Conservation (phyloP, 768 basidiomycete genomes). For the Xerocomus potaroensis region DNA sequence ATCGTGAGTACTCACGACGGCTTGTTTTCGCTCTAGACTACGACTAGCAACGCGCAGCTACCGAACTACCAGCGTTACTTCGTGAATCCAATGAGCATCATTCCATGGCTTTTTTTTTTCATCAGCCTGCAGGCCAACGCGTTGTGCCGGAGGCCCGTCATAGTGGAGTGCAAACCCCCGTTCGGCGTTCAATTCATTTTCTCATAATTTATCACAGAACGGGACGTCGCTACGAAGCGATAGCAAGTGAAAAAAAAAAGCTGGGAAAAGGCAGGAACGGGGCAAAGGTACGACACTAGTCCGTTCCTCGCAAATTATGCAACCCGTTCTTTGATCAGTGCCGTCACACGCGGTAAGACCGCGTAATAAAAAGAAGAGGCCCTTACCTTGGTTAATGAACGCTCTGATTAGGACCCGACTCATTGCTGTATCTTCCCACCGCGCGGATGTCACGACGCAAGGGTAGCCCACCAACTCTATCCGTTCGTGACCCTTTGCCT, state of each 20-base stretch:
- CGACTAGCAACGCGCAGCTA: no score
- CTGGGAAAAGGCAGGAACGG: no score
- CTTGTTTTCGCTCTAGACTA: no score
- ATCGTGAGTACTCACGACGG: no score
- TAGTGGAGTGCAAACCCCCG: conserved; percentile 3
- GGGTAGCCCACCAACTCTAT: conserved; percentile 2
- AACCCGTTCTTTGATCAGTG: conserved; percentile 17
- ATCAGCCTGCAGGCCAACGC: conserved; percentile 21
- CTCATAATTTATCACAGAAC: conserved; percentile 1
- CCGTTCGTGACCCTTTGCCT: conserved; percentile 14
- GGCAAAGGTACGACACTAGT: no score
- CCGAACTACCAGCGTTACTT: background rate
- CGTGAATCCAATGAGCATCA: conserved; percentile 18
- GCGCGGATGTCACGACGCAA: conserved; percentile 24
- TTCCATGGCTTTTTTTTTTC: no score
- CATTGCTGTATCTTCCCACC: conserved; percentile 11
- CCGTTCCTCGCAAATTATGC: no score
- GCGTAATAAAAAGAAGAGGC: conserved; percentile 19
- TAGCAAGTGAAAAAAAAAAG: background rate
- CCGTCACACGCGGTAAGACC: conserved; percentile 9
- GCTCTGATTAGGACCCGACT: conserved; percentile 8
- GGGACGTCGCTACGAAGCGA: background rate
- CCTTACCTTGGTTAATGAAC: conserved; percentile 1
- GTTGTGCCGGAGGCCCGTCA: conserved; percentile 14
- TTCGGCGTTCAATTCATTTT: no score